These are phyloP conservation scores for Simplicillium aogashimaense DNA, from an alignment of 2,329 filamentous ascomycete species.

Conservation along the genomic window DNA sequence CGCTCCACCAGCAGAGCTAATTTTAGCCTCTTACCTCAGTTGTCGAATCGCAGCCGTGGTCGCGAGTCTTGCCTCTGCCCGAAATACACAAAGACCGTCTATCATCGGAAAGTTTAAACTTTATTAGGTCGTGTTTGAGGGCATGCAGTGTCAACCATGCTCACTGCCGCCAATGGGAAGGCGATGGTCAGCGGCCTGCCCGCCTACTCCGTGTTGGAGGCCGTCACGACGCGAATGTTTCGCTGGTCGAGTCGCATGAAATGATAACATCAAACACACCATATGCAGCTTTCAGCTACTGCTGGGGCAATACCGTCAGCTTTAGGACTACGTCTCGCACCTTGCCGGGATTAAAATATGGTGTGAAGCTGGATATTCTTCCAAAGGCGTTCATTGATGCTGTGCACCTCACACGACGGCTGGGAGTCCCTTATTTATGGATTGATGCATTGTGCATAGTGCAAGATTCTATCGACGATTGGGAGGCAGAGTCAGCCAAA, in stretches of 20 bases:
- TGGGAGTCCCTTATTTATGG: slow-evolving; percentile 17
- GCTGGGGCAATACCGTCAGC: background rate
- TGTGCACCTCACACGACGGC: slow-evolving; percentile 12
- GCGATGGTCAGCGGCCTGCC: background rate
- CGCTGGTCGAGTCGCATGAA: background rate
- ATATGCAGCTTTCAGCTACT: slow-evolving; percentile 1
- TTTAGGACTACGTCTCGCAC: background rate
- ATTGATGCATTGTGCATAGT: slow-evolving; percentile 21
- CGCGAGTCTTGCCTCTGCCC: background rate
- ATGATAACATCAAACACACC: background rate
- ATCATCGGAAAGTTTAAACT: background rate
- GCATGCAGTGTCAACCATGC: background rate
- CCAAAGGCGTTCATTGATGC: slow-evolving; percentile 16
- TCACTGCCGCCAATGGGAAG: background rate
- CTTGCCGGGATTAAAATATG: background rate
- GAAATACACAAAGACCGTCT: background rate
- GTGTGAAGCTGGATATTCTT: slow-evolving; percentile 1
- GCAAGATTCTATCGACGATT: slow-evolving; percentile 13
- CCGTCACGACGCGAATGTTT: background rate
- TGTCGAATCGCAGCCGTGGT: background rate
- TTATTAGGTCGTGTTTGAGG: slow-evolving; percentile 1
- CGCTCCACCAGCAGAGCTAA: background rate
- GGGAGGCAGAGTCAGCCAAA: slow-evolving; percentile 7
- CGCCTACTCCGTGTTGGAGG: background rate
- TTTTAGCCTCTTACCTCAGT: background rate